Evolutionary conservation across 305 asterid species (phyloP).

Genomic region (Lippia alba): DNA sequence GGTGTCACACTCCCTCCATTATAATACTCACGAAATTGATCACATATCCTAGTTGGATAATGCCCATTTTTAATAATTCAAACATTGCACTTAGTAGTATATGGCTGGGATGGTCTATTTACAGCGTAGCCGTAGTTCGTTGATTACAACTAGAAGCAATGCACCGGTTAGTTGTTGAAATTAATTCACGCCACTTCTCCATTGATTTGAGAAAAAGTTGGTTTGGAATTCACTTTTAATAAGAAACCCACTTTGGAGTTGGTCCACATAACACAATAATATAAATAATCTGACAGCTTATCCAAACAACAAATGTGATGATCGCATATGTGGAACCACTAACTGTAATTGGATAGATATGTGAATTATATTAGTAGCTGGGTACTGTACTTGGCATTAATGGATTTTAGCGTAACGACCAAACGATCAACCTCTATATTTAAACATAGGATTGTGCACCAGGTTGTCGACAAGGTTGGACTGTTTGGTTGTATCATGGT

Average conservation of each 20-base stretch:
- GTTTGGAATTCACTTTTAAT: neutral
- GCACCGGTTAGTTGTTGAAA: slow-evolving; percentile 29
- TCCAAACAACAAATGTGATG: too few relatives aligned
- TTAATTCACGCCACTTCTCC: slow-evolving; percentile 1
- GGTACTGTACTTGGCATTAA: neutral
- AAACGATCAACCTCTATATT: slow-evolving; percentile 37
- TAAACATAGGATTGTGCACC: slow-evolving; percentile 8
- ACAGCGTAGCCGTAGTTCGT: too few relatives aligned
- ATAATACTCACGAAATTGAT: too few relatives aligned
- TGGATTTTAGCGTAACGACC: slow-evolving; percentile 41
- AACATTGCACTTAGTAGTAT: too few relatives aligned
- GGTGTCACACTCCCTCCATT: too few relatives aligned
- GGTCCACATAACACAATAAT: slow-evolving; percentile 13
- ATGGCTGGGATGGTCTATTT: too few relatives aligned
- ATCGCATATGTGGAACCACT: slow-evolving; percentile 39
- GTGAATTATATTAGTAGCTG: neutral
- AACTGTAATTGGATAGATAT: slow-evolving; percentile 1
- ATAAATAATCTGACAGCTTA: neutral
- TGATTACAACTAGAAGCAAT: neutral
- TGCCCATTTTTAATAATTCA: too few relatives aligned
- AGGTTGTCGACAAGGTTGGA: slow-evolving; percentile 32
- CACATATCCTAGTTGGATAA: too few relatives aligned
- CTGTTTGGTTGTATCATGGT: slow-evolving; percentile 19
- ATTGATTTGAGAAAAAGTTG: slow-evolving; percentile 20
- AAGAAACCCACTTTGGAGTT: slow-evolving; percentile 27